Conservation (phyloP, 1,139 yeast genomes). For the Saccharomyces uvarum region DNA sequence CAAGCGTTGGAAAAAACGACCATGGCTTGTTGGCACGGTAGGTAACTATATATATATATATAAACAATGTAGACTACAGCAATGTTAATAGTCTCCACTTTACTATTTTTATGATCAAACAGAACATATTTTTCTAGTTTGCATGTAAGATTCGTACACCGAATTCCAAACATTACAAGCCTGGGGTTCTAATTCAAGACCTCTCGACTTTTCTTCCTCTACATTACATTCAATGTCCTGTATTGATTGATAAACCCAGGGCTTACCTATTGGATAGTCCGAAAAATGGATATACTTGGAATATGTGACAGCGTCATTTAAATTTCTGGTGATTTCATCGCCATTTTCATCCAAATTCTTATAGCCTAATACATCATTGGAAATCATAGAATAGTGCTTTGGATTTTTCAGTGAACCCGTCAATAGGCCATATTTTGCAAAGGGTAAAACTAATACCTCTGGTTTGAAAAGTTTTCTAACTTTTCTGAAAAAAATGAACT, state of each 20-base stretch:
- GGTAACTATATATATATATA: background rate
- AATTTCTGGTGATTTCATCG: constrained; percentile 7
- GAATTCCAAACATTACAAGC: constrained; percentile 19
- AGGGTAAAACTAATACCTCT: constrained; percentile 26
- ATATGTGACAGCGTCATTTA: constrained; percentile 11
- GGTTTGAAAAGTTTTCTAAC: constrained; percentile 22
- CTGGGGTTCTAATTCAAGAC: constrained; percentile 5
- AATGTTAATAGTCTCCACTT: background rate
- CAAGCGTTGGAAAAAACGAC: background rate
- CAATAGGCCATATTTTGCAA: constrained; percentile 26
- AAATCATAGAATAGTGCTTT: constrained; percentile 16
- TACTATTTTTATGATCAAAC: background rate
- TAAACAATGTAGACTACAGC: background rate
- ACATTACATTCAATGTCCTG: constrained; percentile 20
- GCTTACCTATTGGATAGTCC: constrained; percentile 28
- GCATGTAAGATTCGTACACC: constrained; percentile 14
- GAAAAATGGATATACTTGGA: constrained; percentile 30
- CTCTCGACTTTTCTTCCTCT: constrained; percentile 4
- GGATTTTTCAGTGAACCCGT: constrained; percentile 24
- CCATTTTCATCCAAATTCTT: constrained; percentile 16
- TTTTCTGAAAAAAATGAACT: constrained; percentile 26
- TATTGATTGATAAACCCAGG: constrained; percentile 25
- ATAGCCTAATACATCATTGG: constrained; percentile 26
- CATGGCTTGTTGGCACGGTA: background rate
- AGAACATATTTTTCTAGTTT: constrained; percentile 12